phyloP scores from a whole-genome alignment of 768 basidiomycete genomes.

The Tulasnella sp. region DNA sequence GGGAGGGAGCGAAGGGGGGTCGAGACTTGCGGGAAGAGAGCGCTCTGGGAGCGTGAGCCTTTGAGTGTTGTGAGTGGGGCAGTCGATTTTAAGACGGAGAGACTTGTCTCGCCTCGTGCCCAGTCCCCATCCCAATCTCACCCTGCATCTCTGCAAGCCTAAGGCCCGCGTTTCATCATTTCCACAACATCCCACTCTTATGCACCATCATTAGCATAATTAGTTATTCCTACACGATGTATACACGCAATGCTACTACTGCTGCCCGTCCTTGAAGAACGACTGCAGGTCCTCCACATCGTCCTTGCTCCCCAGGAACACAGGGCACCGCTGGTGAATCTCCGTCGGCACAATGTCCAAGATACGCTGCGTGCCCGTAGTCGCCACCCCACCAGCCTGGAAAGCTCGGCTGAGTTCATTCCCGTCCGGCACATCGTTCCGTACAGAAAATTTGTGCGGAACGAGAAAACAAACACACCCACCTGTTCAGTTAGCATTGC shows the following conservation, averaged over 20 bases:
- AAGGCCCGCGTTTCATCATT: constrained; percentile 16
- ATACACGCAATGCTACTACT: neutral
- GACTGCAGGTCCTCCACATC: constrained; percentile 88
- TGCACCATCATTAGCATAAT: constrained; percentile 3
- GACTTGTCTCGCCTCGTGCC: constrained; percentile 18
- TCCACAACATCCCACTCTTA: constrained; percentile 19
- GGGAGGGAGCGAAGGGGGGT: constrained; percentile 10
- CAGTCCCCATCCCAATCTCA: constrained; percentile 19
- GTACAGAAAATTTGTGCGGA: constrained; percentile 21
- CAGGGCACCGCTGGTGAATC: constrained; percentile 90
- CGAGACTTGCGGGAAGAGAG: constrained; percentile 16
- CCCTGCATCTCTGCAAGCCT: constrained; percentile 19
- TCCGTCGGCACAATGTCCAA: constrained; percentile 80
- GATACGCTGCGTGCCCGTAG: constrained; percentile 90
- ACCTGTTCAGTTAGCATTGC: constrained; percentile 92
- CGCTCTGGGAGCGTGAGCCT: constrained; percentile 19
- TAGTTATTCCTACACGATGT: neutral
- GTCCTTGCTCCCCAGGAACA: constrained; percentile 90
- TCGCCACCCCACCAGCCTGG: constrained; percentile 93
- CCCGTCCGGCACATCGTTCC: neutral
- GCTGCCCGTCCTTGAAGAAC: constrained; percentile 56
- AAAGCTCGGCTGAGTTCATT: constrained; percentile 32
- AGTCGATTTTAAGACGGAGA: constrained; percentile 23
- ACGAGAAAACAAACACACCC: constrained; percentile 33
- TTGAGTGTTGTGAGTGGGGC: constrained; percentile 8